Conservation (phyloP, 345 rosid species). For the Hypericum androsaemum region DNA sequence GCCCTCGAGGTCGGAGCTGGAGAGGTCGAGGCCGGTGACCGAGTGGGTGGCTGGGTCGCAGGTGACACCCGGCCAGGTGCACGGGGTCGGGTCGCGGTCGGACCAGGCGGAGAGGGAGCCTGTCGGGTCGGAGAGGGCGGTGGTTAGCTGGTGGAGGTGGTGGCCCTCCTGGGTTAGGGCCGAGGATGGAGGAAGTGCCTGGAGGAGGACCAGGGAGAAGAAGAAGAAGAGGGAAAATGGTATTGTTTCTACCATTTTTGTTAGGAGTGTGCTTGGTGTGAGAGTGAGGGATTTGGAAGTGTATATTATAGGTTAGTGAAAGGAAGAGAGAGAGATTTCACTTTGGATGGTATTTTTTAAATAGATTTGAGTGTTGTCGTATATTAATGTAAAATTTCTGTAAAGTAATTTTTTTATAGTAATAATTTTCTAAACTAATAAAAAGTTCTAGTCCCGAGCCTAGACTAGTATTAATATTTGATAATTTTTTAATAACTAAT, state of each 20-base stretch:
- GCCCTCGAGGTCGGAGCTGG: slow-evolving; percentile 43
- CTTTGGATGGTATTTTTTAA: too few species aligned
- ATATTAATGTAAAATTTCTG: too few species aligned
- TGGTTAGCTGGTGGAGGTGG: slow-evolving; percentile 51
- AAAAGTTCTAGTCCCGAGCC: too few species aligned
- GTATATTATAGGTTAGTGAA: too few species aligned
- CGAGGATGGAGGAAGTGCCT: slow-evolving; percentile 7
- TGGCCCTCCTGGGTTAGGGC: slow-evolving; percentile 69
- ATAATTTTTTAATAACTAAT: too few species aligned
- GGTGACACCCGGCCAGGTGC: slow-evolving; percentile 60
- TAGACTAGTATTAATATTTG: too few species aligned
- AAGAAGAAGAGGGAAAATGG: slow-evolving; percentile 21
- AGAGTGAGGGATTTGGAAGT: slow-evolving; percentile 1
- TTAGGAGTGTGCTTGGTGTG: not conserved
- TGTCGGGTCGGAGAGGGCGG: slow-evolving; percentile 49
- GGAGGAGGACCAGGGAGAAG: slow-evolving; percentile 9
- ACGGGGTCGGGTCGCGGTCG: slow-evolving; percentile 49
- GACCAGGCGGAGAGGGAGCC: slow-evolving; percentile 57
- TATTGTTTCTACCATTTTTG: slow-evolving; percentile 27
- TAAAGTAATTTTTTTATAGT: too few species aligned
- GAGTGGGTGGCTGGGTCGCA: slow-evolving; percentile 35
- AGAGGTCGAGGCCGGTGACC: slow-evolving; percentile 49
- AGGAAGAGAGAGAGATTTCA: too few species aligned
- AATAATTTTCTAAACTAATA: too few species aligned
- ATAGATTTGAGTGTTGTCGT: too few species aligned